Evolutionary conservation across 129 eudicot genomes (phyloP).

Genomic region (Flaveria bidentis): DNA sequence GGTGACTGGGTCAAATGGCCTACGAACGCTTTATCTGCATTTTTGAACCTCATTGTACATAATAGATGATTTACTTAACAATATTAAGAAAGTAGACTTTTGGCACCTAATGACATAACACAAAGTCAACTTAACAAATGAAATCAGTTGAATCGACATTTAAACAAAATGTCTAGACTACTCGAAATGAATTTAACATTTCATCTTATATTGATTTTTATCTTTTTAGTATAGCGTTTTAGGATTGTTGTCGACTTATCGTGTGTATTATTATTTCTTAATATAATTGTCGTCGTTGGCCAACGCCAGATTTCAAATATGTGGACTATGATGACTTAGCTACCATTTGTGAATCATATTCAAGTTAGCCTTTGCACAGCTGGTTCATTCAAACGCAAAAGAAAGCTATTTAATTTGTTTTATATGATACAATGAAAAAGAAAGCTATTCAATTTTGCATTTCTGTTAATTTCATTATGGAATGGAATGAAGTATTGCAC

Average conservation of each 20-base stretch:
- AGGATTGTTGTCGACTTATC: conserved; percentile 15
- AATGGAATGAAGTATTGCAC: too few relatives aligned
- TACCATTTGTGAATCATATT: conserved; percentile 70
- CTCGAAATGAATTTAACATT: conserved; percentile 41
- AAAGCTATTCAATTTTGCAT: neutral
- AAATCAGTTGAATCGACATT: conserved; percentile 82
- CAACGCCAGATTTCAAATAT: conserved; percentile 74
- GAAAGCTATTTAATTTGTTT: neutral
- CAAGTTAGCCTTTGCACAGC: conserved; percentile 54
- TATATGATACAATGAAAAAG: neutral
- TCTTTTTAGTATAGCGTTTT: conserved; percentile 13
- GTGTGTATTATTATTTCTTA: neutral
- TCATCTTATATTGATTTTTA: neutral
- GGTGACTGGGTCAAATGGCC: neutral
- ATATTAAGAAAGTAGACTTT: too few relatives aligned
- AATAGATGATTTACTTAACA: conserved; percentile 17
- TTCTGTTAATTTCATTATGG: too few relatives aligned
- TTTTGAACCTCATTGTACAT: neutral
- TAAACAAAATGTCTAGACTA: conserved; percentile 78
- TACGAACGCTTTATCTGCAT: neutral
- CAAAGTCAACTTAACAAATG: conserved; percentile 89
- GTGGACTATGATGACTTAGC: conserved; percentile 91
- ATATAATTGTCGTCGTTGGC: conserved; percentile 19
- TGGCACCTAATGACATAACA: conserved; percentile 50
- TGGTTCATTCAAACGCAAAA: neutral